These are phyloP conservation scores for Thozetella sp. DNA, from an alignment of 495 filamentous ascomycete genomes.

Conservation along the genomic window DNA sequence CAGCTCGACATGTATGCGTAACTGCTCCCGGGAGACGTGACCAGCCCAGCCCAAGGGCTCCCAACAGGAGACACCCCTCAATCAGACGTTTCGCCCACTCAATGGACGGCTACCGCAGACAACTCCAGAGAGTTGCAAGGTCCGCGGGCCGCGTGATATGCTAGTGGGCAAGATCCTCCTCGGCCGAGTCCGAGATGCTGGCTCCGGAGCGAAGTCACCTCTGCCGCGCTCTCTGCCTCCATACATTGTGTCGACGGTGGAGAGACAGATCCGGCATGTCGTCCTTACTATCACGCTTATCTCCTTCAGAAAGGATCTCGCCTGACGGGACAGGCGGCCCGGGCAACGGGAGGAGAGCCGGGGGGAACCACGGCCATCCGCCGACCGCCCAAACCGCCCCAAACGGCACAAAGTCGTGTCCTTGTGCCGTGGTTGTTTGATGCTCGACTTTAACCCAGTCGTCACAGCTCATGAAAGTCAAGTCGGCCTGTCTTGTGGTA, in stretches of 20 bases:
- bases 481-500: slow-evolving; percentile 5
- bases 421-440: neutral
- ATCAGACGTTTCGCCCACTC: slow-evolving; percentile 11
- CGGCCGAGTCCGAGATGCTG: slow-evolving; percentile 56
- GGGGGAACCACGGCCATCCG: neutral
- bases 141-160: slow-evolving; percentile 1
- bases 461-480: slow-evolving; percentile 4
- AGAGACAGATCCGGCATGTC: slow-evolving; percentile 28
- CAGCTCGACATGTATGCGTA: slow-evolving; percentile 35
- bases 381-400: slow-evolving; percentile 1
- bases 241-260: slow-evolving; percentile 9
- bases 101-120: slow-evolving; percentile 3
- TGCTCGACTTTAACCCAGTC: neutral
- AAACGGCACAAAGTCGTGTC: neutral
- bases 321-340: slow-evolving; percentile 9
- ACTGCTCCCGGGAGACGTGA: slow-evolving; percentile 44
- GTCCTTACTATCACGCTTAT: slow-evolving; percentile 59
- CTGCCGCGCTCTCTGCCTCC: slow-evolving; percentile 23
- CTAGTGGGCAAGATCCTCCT: slow-evolving; percentile 36
- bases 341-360: neutral
- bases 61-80: slow-evolving; percentile 6
- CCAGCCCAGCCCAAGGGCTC: slow-evolving; percentile 37
- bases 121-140: neutral
- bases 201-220: slow-evolving; percentile 55
- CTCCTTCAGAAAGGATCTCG: slow-evolving; percentile 56